Conservation (phyloP, 768 basidiomycete species). For the Cystobasidium onofrii region DNA sequence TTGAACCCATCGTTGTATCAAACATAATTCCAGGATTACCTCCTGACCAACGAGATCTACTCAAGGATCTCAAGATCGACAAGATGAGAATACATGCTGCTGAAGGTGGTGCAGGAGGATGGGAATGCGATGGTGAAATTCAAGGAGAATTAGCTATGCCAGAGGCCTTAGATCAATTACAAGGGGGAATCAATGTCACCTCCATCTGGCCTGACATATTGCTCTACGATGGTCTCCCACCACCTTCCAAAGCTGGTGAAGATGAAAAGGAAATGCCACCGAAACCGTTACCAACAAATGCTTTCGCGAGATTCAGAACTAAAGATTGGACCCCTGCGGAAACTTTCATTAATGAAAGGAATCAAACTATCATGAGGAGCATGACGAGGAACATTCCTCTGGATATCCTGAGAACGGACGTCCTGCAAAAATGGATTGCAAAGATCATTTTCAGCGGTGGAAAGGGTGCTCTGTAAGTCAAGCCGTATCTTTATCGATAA, state of each 20-base stretch:
- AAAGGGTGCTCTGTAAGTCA: slow-evolving; percentile 14
- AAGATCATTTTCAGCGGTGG: slow-evolving; percentile 28
- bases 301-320: slow-evolving; percentile 26
- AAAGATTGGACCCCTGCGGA: slow-evolving; percentile 6
- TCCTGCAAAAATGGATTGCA: slow-evolving; percentile 21
- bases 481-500: too few relatives aligned
- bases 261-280: slow-evolving; percentile 20
- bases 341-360: slow-evolving; percentile 10
- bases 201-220: slow-evolving; percentile 26
- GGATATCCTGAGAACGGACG: slow-evolving; percentile 18
- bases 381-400: slow-evolving; percentile 13
- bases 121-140: slow-evolving; percentile 15
- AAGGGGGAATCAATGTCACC: slow-evolving; percentile 21
- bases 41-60: slow-evolving; percentile 11
- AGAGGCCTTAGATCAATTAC: not conserved
- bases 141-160: slow-evolving; percentile 17
- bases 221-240: slow-evolving; percentile 25
- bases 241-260: not conserved
- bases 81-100: slow-evolving; percentile 17
- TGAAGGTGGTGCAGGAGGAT: slow-evolving; percentile 9
- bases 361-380: slow-evolving; percentile 20
- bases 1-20: not conserved
- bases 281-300: slow-evolving; percentile 9
- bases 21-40: slow-evolving; percentile 18
- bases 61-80: slow-evolving; percentile 20